Conservation (phyloP, 192 early-diverging fungal genomes). For the Thamnidium elegans region DNA sequence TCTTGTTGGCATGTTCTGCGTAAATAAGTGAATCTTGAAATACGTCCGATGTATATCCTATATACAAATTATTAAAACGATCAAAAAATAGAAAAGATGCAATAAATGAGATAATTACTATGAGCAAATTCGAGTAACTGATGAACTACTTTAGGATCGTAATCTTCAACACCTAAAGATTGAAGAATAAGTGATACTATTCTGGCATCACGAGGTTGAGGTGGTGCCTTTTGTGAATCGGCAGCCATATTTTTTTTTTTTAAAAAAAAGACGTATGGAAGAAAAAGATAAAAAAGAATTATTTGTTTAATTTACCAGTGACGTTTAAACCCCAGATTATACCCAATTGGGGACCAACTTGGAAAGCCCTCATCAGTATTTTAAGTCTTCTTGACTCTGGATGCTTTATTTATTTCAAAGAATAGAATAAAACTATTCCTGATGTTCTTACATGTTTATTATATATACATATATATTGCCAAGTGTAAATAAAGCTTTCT, state of each 20-base stretch:
- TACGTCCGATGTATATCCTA: conserved; percentile 88
- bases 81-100: not conserved
- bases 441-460: too few relatives aligned
- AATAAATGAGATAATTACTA: conserved; percentile 47
- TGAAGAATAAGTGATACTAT: conserved; percentile 84
- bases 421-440: too few relatives aligned
- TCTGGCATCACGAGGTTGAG: conserved; percentile 53
- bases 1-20: conserved; percentile 85
- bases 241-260: conserved; percentile 17
- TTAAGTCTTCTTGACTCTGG: too few relatives aligned
- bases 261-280: not conserved
- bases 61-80: conserved; percentile 1
- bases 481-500: too few relatives aligned
- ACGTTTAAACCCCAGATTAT: too few relatives aligned
- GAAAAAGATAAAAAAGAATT: not conserved
- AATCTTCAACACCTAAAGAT: conserved; percentile 82
- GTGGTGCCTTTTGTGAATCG: conserved; percentile 20
- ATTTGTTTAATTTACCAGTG: too few relatives aligned
- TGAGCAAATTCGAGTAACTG: conserved; percentile 93
- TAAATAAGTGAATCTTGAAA: conserved; percentile 89
- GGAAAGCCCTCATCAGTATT: too few relatives aligned
- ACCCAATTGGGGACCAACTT: too few relatives aligned
- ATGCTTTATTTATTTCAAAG: too few relatives aligned
- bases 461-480: too few relatives aligned
- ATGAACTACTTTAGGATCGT: conserved; percentile 87